Evolutionary conservation across 2,329 filamentous ascomycete genomes (phyloP), one percentile per base, ranked within the genome.

Genomic region (Sarocladiaceae sp.): DNA sequence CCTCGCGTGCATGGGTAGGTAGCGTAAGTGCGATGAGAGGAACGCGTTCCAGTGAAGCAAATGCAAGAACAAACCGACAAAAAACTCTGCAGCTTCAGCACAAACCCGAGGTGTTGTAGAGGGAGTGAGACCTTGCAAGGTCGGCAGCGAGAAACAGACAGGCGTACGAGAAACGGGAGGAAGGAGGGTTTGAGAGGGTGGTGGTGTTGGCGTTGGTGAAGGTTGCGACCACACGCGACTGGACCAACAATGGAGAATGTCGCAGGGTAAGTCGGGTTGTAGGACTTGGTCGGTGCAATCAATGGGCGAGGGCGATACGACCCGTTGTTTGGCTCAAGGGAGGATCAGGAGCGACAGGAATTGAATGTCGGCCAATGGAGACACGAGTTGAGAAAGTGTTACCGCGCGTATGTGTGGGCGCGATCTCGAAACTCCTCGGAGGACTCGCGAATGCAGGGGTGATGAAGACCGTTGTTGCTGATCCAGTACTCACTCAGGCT

Each of bases 1-100:
- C 44, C 44, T 48, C 44, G 44, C 44, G 44, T 48, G 44, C 44
- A 33, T 48, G 44, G 44, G 28, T 44, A 28, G 44, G 28, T 44
- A 40, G 28, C 3, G 23, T 44, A 44, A 28, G 15, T 44, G 13
- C 40, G 40, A 44, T 40, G n/a, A 15, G 23, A 20, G 28, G 23
- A n/a, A 44, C 40, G 40, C 40, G 40, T 44, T 26, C 8, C 7
- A 44, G 15, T n/a, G 13, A 26, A 44, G 40, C 8, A n/a, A 44
- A 26, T 8, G 17, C 3, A n/a, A 15, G 3, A n/a, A 26, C 5
- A 10, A 13, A 26, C 12, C 22, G 18, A 11, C 20, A 44, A 22
- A 26, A 26, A n/a, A n/a, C n/a, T n/a, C 13, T 20, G 22, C 22
- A 25, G 23, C 11, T 22, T 20, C 5, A 3, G 20, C 26, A 4